These are phyloP conservation scores for Penicillium nucicola DNA, from an alignment of 495 filamentous ascomycete genomes.

Conservation along the genomic window DNA sequence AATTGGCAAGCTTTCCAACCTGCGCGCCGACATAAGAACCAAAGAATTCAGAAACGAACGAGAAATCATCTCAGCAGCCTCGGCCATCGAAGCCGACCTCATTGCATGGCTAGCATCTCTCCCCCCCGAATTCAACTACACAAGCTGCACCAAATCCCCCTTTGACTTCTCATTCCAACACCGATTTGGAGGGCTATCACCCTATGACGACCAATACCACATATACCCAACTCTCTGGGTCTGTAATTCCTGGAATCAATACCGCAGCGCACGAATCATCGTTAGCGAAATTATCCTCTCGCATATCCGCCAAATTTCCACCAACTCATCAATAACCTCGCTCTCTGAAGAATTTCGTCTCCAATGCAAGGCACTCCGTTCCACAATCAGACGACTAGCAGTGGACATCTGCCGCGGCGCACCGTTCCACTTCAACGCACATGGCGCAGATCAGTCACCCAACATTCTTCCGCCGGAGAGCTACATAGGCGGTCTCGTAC, in stretches of 20 bases:
- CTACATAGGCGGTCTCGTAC: slow-evolving; percentile 40
- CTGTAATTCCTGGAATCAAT: slow-evolving; percentile 59
- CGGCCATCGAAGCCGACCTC: slow-evolving; percentile 51
- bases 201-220: slow-evolving; percentile 57
- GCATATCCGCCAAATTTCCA: slow-evolving; percentile 14
- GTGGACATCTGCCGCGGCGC: slow-evolving; percentile 46
- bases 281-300: slow-evolving; percentile 50
- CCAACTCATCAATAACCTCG: slow-evolving; percentile 7
- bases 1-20: slow-evolving; percentile 41
- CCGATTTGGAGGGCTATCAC: slow-evolving; percentile 21
- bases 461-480: slow-evolving; percentile 19
- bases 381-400: slow-evolving; percentile 33
- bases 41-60: slow-evolving; percentile 34
- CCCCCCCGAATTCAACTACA: slow-evolving; percentile 36
- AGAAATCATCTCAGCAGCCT: slow-evolving; percentile 43
- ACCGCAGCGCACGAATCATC: slow-evolving; percentile 58
- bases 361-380: slow-evolving; percentile 32
- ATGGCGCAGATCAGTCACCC: slow-evolving; percentile 4
- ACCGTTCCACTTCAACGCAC: slow-evolving; percentile 36
- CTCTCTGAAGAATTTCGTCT: slow-evolving; percentile 31
- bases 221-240: slow-evolving; percentile 56
- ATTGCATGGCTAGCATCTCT: slow-evolving; percentile 39
- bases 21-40: slow-evolving; percentile 42
- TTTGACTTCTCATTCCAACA: slow-evolving; percentile 21
- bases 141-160: slow-evolving; percentile 21